Evolutionary conservation across 164 flowering plant genomes (phyloP).

Genomic region (Akebia trifoliata): DNA sequence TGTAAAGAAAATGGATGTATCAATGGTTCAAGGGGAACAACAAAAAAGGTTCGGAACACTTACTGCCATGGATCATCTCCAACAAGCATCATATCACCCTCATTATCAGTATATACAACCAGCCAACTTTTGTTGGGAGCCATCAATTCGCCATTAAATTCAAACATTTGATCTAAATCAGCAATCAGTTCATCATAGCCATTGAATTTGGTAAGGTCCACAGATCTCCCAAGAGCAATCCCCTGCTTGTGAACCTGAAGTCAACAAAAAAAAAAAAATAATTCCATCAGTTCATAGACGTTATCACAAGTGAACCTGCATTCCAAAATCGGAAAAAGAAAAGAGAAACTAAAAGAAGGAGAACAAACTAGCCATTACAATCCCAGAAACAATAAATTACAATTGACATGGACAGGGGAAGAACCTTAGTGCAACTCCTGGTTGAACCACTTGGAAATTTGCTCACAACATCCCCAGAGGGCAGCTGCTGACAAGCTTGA

Average conservation of each 20-base stretch:
- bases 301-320: background rate
- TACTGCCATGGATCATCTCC: constrained; percentile 90
- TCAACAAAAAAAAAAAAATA: too few relatives aligned
- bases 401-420: background rate
- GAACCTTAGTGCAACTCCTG: constrained; percentile 81
- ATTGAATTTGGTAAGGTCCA: constrained; percentile 49
- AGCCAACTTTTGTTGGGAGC: constrained; percentile 45
- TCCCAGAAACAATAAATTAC: too few relatives aligned
- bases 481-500: constrained; percentile 27
- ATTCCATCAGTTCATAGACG: background rate
- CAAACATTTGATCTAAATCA: constrained; percentile 74
- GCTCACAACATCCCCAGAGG: constrained; percentile 30
- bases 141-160: constrained; percentile 61
- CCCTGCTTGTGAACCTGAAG: constrained; percentile 84
- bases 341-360: background rate
- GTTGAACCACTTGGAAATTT: constrained; percentile 55
- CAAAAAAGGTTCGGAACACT: constrained; percentile 31
- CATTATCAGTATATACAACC: constrained; percentile 68
- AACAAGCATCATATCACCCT: constrained; percentile 83
- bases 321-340: too few relatives aligned
- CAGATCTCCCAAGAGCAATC: constrained; percentile 73
- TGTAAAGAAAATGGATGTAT: too few relatives aligned
- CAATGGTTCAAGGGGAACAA: too few relatives aligned
- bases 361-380: background rate
- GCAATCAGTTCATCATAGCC: constrained; percentile 51